phyloP scores from a whole-genome alignment of 2,329 filamentous ascomycete genomes.

The Penicillium sp. region DNA sequence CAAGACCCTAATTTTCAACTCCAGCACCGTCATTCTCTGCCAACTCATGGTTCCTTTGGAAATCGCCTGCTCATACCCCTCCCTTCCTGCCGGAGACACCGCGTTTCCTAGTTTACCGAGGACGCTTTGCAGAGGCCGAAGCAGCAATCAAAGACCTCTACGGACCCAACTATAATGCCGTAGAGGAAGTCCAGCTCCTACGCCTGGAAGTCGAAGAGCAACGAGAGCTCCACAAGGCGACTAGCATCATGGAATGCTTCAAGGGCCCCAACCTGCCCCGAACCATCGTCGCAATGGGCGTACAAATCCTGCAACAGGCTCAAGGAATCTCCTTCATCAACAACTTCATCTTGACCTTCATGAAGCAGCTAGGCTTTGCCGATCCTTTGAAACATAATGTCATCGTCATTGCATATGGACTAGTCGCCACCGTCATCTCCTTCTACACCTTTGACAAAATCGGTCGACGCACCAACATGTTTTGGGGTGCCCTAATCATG shows the following conservation, averaged over 20 bases:
- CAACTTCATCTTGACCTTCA: constrained; percentile 25
- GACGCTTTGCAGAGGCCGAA: background rate
- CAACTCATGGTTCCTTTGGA: background rate
- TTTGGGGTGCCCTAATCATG: background rate
- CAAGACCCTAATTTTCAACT: background rate
- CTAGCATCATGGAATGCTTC: background rate
- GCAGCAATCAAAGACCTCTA: background rate
- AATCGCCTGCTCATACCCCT: background rate
- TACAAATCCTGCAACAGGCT: constrained; percentile 26
- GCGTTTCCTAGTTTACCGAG: background rate
- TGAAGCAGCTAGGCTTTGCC: constrained; percentile 20
- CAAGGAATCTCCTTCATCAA: constrained; percentile 26
- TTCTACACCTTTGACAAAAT: background rate
- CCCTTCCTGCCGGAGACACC: background rate
- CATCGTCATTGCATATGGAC: background rate
- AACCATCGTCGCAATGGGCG: constrained; percentile 8
- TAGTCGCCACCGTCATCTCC: background rate
- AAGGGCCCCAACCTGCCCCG: background rate
- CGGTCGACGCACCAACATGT: background rate
- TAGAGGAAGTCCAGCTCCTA: background rate
- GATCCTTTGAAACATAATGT: constrained; percentile 16
- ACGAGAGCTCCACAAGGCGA: background rate
- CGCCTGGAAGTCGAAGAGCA: background rate
- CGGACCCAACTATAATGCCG: background rate
- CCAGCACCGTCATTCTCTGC: background rate